These are phyloP conservation scores for Trichocladium antarcticum DNA, from an alignment of 495 filamentous ascomycete genomes.

Conservation along the genomic window DNA sequence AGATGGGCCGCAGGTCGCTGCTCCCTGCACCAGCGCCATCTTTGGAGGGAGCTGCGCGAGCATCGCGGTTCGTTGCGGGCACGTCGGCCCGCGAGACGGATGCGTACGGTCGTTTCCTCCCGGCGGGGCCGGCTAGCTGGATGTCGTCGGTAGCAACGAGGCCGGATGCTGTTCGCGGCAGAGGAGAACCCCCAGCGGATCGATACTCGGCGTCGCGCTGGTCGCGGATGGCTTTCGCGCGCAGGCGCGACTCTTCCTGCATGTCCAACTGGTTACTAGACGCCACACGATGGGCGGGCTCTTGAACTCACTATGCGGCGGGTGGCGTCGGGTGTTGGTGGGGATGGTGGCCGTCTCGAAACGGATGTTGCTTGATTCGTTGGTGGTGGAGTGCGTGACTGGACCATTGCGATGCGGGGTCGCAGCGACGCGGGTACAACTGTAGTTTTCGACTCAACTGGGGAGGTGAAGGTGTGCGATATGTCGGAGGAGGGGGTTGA, in stretches of 20 bases:
- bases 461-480: no score
- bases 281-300: neutral
- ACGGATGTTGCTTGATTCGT: conserved; percentile 17
- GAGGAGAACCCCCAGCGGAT: conserved; percentile 19
- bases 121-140: conserved; percentile 27
- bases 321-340: conserved; percentile 64
- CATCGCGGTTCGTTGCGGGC: conserved; percentile 59
- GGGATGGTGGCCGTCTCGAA: conserved; percentile 36
- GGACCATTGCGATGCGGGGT: conserved; percentile 26
- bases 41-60: conserved; percentile 23
- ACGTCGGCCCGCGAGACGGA: conserved; percentile 50
- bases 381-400: conserved; percentile 53
- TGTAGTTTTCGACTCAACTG: no score
- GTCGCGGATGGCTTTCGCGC: conserved; percentile 79
- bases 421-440: neutral
- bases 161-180: conserved; percentile 29
- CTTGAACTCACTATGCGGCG: conserved; percentile 49
- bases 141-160: conserved; percentile 31
- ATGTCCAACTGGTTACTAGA: neutral
- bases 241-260: conserved; percentile 82
- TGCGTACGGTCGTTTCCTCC: conserved; percentile 43
- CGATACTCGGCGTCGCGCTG: conserved; percentile 49
- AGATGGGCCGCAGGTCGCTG: conserved; percentile 40
- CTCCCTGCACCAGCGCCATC: conserved; percentile 44
- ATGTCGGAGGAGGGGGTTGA: no score